A percentile compares a stretch with the other conserved stretches of the same genome.
Conservation (phyloP, 2,329 filamentous ascomycete genomes). For the Huntiella omanensis region DNA sequence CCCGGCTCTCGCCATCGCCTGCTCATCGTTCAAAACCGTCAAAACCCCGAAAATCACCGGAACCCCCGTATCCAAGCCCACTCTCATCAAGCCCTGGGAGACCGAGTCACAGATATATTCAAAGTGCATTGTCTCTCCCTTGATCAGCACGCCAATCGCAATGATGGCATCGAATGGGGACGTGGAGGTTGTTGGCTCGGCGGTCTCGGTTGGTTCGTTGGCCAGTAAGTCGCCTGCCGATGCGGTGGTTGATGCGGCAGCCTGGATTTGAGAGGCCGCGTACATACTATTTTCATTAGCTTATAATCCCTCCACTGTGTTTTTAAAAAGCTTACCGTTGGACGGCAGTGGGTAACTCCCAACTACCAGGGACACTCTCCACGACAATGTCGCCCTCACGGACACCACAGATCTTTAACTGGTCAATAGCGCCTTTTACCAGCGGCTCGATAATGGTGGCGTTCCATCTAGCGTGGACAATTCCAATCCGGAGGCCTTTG, state of each 20-base stretch:
- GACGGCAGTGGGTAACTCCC: conserved; percentile 82
- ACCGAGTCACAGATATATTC: conserved; percentile 93
- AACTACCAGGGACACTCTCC: conserved; percentile 80
- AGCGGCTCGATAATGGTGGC: conserved; percentile 69
- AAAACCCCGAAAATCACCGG: conserved; percentile 85
- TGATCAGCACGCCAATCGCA: conserved; percentile 89
- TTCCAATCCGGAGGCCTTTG: conserved; percentile 67
- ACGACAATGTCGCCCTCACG: conserved; percentile 73
- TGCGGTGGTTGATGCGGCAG: conserved; percentile 44
- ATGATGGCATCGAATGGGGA: conserved; percentile 82
- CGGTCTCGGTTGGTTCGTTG: conserved; percentile 42
- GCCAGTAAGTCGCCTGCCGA: conserved; percentile 45
- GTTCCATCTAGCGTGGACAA: conserved; percentile 96
- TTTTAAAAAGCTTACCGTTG: conserved; percentile 42
- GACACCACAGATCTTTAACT: conserved; percentile 62
- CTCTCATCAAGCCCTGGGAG: conserved; percentile 80
- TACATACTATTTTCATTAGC: conserved; percentile 40
- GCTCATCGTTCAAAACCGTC: conserved; percentile 74
- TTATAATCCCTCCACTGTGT: background rate
- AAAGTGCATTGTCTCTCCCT: conserved; percentile 98
- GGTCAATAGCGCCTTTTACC: conserved; percentile 59
- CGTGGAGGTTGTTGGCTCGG: conserved; percentile 25
- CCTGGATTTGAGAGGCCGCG: conserved; percentile 71
- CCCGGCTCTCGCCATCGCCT: conserved; percentile 71
- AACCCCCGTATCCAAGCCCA: conserved; percentile 74